These are phyloP conservation scores for Gossypium longicalyx DNA, from an alignment of 345 rosid species.

Conservation along the genomic window DNA sequence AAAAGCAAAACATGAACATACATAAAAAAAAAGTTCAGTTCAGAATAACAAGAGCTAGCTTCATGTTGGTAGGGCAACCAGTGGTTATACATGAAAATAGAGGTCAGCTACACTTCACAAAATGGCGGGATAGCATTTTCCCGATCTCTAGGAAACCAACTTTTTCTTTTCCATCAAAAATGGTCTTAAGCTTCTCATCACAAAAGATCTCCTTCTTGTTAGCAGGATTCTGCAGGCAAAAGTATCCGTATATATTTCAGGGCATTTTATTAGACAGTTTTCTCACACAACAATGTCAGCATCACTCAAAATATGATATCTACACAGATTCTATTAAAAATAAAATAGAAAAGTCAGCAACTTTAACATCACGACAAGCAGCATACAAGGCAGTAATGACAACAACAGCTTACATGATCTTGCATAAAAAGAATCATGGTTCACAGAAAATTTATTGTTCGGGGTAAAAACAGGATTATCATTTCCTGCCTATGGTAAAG, in stretches of 20 bases:
- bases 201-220: slow-evolving; percentile 69
- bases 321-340: neutral
- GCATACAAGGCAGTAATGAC: neutral
- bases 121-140: slow-evolving; percentile 61
- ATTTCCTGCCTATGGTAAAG: neutral
- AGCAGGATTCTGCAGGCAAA: slow-evolving; percentile 57
- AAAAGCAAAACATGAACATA: neutral
- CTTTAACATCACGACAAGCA: neutral
- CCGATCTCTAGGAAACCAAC: slow-evolving; percentile 72
- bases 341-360: neutral
- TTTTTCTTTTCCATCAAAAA: slow-evolving; percentile 61
- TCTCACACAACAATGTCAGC: neutral
- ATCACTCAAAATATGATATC: neutral
- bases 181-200: slow-evolving; percentile 68
- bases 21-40: neutral
- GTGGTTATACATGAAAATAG: neutral
- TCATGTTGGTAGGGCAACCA: neutral
- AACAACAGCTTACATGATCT: neutral
- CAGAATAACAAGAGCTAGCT: slow-evolving; percentile 8
- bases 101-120: slow-evolving; percentile 45
- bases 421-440: neutral
- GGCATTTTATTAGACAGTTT: neutral
- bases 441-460: neutral
- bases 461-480: neutral
- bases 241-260: neutral